A percentile compares a stretch with the other conserved stretches of the same genome.
phyloP scores from a whole-genome alignment of 2,329 filamentous ascomycete genomes.

The Penicillium polonicum region DNA sequence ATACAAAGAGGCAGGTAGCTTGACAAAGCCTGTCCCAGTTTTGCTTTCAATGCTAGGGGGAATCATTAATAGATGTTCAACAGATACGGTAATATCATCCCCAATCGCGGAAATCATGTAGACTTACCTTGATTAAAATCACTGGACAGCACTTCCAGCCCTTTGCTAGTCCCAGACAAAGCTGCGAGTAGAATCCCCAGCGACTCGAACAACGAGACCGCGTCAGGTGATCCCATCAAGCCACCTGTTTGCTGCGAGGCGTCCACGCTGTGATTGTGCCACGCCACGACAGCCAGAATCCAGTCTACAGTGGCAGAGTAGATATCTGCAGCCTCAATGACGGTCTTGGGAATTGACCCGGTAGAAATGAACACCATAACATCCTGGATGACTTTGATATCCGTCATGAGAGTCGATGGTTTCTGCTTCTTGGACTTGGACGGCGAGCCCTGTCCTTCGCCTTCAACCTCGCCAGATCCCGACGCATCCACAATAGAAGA shows the following conservation, averaged over 20 bases:
- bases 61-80: slow-evolving; percentile 6
- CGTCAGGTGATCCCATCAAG: slow-evolving; percentile 37
- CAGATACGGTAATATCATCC: not conserved
- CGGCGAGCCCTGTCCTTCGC: not conserved
- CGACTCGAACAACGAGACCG: slow-evolving; percentile 43
- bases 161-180: slow-evolving; percentile 38
- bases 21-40: slow-evolving; percentile 40
- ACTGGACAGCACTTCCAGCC: slow-evolving; percentile 37
- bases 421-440: slow-evolving; percentile 7
- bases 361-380: slow-evolving; percentile 41
- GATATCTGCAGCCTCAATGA: slow-evolving; percentile 32
- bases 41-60: slow-evolving; percentile 34
- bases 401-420: slow-evolving; percentile 41
- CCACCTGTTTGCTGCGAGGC: slow-evolving; percentile 30
- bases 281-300: slow-evolving; percentile 40
- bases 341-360: slow-evolving; percentile 31
- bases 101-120: not conserved
- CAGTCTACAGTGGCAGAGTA: slow-evolving; percentile 39
- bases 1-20: slow-evolving; percentile 43
- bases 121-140: slow-evolving; percentile 35
- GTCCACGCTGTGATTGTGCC: slow-evolving; percentile 32
- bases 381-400: slow-evolving; percentile 45
- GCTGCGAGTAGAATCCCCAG: slow-evolving; percentile 44
- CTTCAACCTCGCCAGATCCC: slow-evolving; percentile 2
- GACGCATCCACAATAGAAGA: slow-evolving; percentile 35